Base-by-base conservation (phyloP, 1,284 basidiomycete species). In the Pseudozyma thailandica region DNA sequence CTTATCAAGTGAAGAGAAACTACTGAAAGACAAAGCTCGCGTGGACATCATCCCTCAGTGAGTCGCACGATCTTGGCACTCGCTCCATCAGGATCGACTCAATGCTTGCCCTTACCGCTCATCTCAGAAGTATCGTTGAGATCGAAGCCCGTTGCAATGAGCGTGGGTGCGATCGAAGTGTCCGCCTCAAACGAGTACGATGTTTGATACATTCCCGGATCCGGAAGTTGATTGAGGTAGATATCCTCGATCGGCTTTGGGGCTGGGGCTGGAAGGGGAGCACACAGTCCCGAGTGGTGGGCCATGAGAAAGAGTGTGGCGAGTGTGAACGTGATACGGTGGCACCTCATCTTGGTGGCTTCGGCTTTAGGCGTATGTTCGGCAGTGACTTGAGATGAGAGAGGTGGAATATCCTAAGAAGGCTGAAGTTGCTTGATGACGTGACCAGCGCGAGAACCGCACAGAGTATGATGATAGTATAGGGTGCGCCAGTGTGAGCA, bases 181-280 rank as follows among this genome's bases (percentile, higher is more conserved):
- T 63, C 60, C 6, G 31, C 48, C n/a, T 5, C 15, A 16, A n/a
- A 9, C 3, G 60, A 48, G 10, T 25, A 4, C n/a, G 42, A 21
- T 25, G 26, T 37, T 16, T 27, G 55, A 12, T 37, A 15, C 2
- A 25, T n/a, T 6, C 42, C 43, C 2, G 39, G 20, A 23, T 59
- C 60, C 6, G 60, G 66, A 5, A 70, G 15, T 16, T 63, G 66
- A n/a, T 42, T 28, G 2, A 47, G 51, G 35, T 49, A 63, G 37
- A 70, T 55, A 15, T 70, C 66, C 18, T 70, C 60, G 51, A 70
- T 62, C 35, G 66, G 66, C 28, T 26, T 61, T n/a, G 64, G 64
- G 25, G 25, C 45, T 15, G 61, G 61, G 28, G 27, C 45, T 16
- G 61, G 61, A 23, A 58, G 52, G 21, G 61, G 61, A 2, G 63